phyloP scores from a whole-genome alignment of 345 rosid genomes.

The Draba incana region DNA sequence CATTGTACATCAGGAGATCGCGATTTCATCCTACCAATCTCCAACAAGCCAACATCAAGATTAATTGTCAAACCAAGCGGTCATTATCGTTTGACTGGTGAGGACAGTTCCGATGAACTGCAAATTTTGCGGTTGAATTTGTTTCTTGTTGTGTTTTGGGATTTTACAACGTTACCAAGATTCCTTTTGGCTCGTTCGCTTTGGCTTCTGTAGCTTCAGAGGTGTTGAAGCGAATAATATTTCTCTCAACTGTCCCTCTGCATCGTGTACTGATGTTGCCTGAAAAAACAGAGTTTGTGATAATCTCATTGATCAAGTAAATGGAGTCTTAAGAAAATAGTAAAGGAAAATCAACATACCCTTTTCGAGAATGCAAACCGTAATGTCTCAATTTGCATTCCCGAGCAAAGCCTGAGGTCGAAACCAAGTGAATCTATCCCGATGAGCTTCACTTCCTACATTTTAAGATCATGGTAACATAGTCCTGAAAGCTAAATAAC shows the following conservation, averaged over 20 bases:
- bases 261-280: slow-evolving; percentile 78
- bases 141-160: not conserved
- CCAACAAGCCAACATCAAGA: slow-evolving; percentile 9
- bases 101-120: not conserved
- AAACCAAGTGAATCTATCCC: slow-evolving; percentile 85
- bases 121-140: not conserved
- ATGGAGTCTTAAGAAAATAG: slow-evolving; percentile 1
- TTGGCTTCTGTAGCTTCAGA: slow-evolving; percentile 45
- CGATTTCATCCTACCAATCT: slow-evolving; percentile 13
- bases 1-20: slow-evolving; percentile 9
- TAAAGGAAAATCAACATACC: slow-evolving; percentile 48
- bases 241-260: slow-evolving; percentile 75
- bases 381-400: slow-evolving; percentile 77
- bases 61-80: not conserved
- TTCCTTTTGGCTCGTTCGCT: slow-evolving; percentile 57
- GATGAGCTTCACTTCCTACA: slow-evolving; percentile 73
- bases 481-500: slow-evolving; percentile 1
- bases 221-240: slow-evolving; percentile 58
- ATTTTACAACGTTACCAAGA: slow-evolving; percentile 26
- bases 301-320: not conserved
- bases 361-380: slow-evolving; percentile 63
- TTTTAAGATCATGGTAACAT: not conserved
- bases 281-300: slow-evolving; percentile 41
- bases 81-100: slow-evolving; percentile 18
- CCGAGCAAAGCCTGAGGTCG: slow-evolving; percentile 79